Percentiles rank a stretch among this genome's conserved stretches.
Evolutionary conservation across 208 protist species (phyloP).

Genomic region (Porcisia hertigi): DNA sequence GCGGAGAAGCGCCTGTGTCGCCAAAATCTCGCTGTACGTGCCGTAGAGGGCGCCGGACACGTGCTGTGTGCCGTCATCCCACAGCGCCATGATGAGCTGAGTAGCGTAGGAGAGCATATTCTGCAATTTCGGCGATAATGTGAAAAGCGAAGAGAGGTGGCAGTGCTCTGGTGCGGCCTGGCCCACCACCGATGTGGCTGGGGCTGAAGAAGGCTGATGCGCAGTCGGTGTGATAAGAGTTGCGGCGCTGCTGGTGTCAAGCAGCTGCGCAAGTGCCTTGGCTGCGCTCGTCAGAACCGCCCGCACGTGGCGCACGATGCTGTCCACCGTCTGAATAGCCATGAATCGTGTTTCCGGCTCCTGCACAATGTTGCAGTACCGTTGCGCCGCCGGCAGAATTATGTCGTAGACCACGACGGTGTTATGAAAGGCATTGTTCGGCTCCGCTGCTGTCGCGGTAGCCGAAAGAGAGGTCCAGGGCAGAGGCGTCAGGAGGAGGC

Average conservation of each 20-base stretch:
- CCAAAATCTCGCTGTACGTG: slow-evolving; percentile 68
- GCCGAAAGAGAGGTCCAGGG: not conserved
- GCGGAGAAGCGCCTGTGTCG: slow-evolving; percentile 15
- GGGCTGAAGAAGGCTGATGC: not conserved
- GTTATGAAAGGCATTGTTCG: not conserved
- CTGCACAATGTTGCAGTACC: slow-evolving; percentile 57
- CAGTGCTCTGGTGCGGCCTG: not conserved
- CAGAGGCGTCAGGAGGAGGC: slow-evolving; percentile 40
- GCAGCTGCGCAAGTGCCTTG: slow-evolving; percentile 2
- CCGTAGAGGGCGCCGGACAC: slow-evolving; percentile 82
- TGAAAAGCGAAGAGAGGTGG: slow-evolving; percentile 35
- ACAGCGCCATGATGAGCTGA: slow-evolving; percentile 84
- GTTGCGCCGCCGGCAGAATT: slow-evolving; percentile 62
- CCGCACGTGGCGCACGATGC: slow-evolving; percentile 74
- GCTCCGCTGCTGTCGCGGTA: not conserved
- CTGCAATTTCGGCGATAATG: slow-evolving; percentile 40
- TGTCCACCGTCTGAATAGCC: slow-evolving; percentile 89
- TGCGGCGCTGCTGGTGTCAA: slow-evolving; percentile 1
- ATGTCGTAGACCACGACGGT: slow-evolving; percentile 49
- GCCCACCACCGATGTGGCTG: not conserved
- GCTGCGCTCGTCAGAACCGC: slow-evolving; percentile 39
- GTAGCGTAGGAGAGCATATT: slow-evolving; percentile 47
- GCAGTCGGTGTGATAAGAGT: slow-evolving; percentile 1
- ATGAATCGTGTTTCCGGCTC: slow-evolving; percentile 88
- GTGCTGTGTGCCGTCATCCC: slow-evolving; percentile 89